Evolutionary conservation across 257 asterid genomes (phyloP), one percentile per base, ranked within the genome.

Genomic region (Ilex aquifolium): DNA sequence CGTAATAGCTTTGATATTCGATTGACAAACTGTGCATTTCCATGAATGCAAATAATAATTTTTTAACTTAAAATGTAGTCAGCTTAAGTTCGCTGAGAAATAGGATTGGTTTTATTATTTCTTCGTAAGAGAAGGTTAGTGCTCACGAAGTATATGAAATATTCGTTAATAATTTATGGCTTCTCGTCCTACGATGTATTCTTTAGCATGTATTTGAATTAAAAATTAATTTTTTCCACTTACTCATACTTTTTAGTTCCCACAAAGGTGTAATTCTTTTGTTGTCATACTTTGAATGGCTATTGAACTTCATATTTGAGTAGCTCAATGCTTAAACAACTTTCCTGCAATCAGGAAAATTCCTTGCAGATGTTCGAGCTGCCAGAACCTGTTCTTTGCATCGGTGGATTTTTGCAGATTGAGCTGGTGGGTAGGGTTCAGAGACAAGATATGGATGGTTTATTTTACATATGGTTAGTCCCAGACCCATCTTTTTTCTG

Each of bases 401-500:
- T 85, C 7, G 91, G 87, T 36, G 93, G 97, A 74, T 90, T 61
- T 75, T 58, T 90, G 76, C 89, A 74, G 84, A 76, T 91, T 59
- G 96, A 88, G 78, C 69, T 91, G 67, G 39, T 74, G 79, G 89
- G 93, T 13, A 74, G 88, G 72, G 87, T 82, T 62, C 95, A 90
- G 76, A 85, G 69, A 68, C 82, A 83, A 63, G 85, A 85, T 58
- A 42, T 69, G 57, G 95, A 90, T 71, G 78, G 79, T 60, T 64
- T 83, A 50, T 82, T 75, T 78, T 90, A 90, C 64, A 80, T 82
- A 79, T 83, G 97, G 97, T 84, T 13, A 79, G 88, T 77, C 63
- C 16, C 15, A 15, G 1, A 7, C 21, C 4, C 50, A 10, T 6
- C 48, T 69, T 52, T 60, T 21, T 21, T 21, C 59, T 10, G 10